These are phyloP conservation scores for Gliomastix tumulicola DNA, from an alignment of 2,329 filamentous ascomycete genomes.

Conservation along the genomic window DNA sequence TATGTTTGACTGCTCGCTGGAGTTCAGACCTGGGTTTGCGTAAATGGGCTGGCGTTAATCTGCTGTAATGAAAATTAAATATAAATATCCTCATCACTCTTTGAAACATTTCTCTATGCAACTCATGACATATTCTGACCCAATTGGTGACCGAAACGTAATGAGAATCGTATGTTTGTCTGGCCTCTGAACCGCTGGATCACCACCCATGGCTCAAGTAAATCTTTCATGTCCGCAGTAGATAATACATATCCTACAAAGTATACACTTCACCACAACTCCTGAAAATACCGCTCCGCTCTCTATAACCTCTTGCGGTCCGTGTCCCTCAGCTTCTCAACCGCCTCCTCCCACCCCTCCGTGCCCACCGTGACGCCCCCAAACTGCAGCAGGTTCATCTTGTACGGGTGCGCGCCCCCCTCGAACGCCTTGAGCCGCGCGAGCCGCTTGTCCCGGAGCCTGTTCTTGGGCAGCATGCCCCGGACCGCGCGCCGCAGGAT, in stretches of 20 bases:
- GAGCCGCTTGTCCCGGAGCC: conserved; percentile 79
- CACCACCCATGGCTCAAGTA: too few relatives aligned
- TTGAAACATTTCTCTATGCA: too few relatives aligned
- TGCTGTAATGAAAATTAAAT: too few relatives aligned
- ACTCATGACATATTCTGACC: too few relatives aligned
- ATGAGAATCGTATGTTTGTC: too few relatives aligned
- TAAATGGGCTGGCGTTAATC: too few relatives aligned
- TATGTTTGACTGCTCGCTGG: too few relatives aligned
- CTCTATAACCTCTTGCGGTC: conserved; percentile 44
- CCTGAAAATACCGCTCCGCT: too few relatives aligned
- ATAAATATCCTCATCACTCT: too few relatives aligned
- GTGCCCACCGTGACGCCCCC: conserved; percentile 49
- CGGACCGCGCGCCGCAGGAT: conserved; percentile 85
- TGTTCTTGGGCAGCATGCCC: conserved; percentile 97
- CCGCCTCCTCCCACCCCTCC: conserved; percentile 45
- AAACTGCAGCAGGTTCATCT: conserved; percentile 75
- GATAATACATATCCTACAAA: conserved; percentile 4
- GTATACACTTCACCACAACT: neutral
- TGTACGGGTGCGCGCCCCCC: conserved; percentile 85
- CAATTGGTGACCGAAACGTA: too few relatives aligned
- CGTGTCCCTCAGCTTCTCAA: conserved; percentile 40
- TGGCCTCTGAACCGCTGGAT: too few relatives aligned
- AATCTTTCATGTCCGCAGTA: neutral
- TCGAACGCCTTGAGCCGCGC: conserved; percentile 93
- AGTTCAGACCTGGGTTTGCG: too few relatives aligned